phyloP scores from a whole-genome alignment of 148 eudicot genomes.

The Rhododendron henanense region DNA sequence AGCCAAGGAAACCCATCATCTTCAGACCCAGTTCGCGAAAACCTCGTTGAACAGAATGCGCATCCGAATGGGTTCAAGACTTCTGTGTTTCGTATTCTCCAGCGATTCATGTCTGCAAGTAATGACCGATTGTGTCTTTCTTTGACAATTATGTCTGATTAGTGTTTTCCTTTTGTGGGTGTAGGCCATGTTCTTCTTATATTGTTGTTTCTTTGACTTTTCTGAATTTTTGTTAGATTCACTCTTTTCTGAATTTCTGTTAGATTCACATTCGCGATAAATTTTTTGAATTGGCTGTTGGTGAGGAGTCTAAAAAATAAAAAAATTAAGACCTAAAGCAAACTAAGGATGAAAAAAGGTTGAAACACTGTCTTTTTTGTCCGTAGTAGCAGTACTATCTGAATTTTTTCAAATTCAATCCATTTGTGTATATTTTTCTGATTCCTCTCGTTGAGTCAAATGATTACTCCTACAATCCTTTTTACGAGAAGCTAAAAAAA shows the following conservation, averaged over 20 bases:
- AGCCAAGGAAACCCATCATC: slow-evolving; percentile 3
- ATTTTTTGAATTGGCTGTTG: neutral
- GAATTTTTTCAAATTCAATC: neutral
- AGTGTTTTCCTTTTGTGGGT: neutral
- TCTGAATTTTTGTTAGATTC: no score
- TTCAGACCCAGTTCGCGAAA: slow-evolving; percentile 21
- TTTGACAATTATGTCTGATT: neutral
- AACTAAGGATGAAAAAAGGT: no score
- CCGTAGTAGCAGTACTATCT: neutral
- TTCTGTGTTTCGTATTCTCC: slow-evolving; percentile 8
- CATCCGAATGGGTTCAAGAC: slow-evolving; percentile 17
- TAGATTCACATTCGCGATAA: neutral
- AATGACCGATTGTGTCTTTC: neutral
- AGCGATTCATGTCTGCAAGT: slow-evolving; percentile 26
- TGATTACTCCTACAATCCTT: neutral
- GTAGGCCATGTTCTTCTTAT: neutral
- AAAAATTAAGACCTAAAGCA: no score
- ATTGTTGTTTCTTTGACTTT: no score
- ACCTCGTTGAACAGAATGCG: slow-evolving; percentile 13
- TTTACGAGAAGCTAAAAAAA: no score
- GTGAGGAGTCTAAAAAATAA: no score
- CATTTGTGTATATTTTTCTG: neutral
- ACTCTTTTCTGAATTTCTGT: neutral
- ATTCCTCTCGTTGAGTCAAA: neutral
- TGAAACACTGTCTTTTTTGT: no score